Conservation (phyloP, 176 grass and related monocot species). For the Calamus simplicifolius region DNA sequence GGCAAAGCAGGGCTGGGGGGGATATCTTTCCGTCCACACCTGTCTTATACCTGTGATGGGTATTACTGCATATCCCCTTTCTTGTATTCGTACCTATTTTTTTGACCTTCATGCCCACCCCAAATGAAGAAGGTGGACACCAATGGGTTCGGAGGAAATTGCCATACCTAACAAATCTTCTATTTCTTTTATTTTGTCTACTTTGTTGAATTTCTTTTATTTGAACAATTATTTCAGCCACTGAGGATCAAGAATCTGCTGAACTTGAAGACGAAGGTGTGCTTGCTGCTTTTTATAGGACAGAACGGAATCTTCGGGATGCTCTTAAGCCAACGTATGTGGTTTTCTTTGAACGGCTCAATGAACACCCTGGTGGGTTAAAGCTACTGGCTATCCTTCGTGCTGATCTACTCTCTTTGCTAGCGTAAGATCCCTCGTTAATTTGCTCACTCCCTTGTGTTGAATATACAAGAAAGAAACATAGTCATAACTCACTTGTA, state of each 20-base stretch:
- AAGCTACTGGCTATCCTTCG: constrained; percentile 79
- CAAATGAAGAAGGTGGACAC: too few relatives aligned
- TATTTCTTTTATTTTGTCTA: not conserved
- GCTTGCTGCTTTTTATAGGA: constrained; percentile 58
- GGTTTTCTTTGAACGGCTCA: constrained; percentile 68
- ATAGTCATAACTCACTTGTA: too few relatives aligned
- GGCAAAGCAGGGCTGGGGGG: too few relatives aligned
- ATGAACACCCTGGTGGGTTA: constrained; percentile 74
- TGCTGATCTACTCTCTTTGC: constrained; percentile 65
- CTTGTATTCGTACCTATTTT: too few relatives aligned
- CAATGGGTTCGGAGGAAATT: too few relatives aligned
- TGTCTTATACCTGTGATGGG: too few relatives aligned
- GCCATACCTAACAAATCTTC: too few relatives aligned
- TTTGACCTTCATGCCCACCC: too few relatives aligned
- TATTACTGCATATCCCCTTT: too few relatives aligned
- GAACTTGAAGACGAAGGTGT: constrained; percentile 34
- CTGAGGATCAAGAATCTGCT: constrained; percentile 12
- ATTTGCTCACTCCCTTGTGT: not conserved
- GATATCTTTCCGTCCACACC: too few relatives aligned
- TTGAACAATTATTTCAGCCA: not conserved
- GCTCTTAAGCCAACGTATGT: constrained; percentile 63
- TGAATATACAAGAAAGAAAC: too few relatives aligned
- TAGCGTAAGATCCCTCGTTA: constrained; percentile 39
- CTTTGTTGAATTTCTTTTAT: not conserved
- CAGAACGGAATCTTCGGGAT: constrained; percentile 70